Conservation (phyloP, 2,329 filamentous ascomycete species). For the Geoglossum cookeanum region DNA sequence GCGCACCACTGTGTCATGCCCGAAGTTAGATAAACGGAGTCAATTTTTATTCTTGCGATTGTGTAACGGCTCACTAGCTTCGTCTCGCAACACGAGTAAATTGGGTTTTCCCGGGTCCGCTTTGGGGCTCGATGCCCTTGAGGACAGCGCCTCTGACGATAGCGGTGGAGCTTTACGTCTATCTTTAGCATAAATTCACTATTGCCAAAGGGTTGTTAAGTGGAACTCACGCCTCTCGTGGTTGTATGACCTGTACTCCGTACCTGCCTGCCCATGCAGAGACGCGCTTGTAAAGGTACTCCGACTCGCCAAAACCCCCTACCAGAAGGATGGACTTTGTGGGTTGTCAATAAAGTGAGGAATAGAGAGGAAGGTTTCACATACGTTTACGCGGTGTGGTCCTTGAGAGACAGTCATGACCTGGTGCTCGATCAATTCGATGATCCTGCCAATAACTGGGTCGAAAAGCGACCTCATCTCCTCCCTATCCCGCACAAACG, state of each 20-base stretch:
- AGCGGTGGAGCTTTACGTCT: not conserved
- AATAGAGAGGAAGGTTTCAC: not conserved
- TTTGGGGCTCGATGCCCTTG: conserved; percentile 1
- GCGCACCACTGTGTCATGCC: not conserved
- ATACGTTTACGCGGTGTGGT: not conserved
- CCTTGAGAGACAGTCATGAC: not conserved
- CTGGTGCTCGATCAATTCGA: not conserved
- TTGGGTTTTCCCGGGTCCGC: not conserved
- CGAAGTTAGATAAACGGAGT: not conserved
- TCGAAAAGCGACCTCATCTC: not conserved
- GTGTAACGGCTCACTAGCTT: not conserved
- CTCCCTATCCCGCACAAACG: not conserved
- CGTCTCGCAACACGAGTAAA: conserved; percentile 1
- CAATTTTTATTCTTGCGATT: not conserved
- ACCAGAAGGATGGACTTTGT: not conserved
- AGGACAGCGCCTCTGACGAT: conserved; percentile 4
- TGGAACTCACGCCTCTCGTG: not conserved
- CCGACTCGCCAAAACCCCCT: not conserved
- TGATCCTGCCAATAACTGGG: not conserved
- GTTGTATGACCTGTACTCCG: conserved; percentile 1
- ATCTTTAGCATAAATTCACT: not conserved
- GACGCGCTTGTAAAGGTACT: not conserved
- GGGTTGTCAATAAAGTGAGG: not conserved
- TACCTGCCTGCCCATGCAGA: not conserved
- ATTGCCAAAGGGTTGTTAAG: not conserved